Evolutionary conservation across 805 yeast genomes (phyloP), one percentile per base, ranked within the genome.

Genomic region (Sugiyamaella valdiviana): DNA sequence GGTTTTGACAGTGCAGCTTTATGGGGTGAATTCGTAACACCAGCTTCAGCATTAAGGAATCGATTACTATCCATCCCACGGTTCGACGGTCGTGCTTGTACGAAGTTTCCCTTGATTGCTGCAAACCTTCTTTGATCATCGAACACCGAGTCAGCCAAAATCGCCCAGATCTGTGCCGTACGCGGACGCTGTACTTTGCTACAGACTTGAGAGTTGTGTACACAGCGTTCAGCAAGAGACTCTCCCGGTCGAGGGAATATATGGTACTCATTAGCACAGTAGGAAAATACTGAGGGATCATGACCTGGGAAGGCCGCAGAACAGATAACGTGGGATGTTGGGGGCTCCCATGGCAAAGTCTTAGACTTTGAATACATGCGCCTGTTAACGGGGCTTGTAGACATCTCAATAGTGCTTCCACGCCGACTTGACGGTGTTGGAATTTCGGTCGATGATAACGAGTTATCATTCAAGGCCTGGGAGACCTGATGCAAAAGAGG

Each of bases 121-220:
- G 23, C 46, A 44, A 51, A 57, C 19, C 46, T 32, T n/a, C 23
- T 21, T 35, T 53, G 17, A 38, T 62, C 67, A 64, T 73, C 66
- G 1, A 64, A 60, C 3, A 81, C 63, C 23, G 79, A 67, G 29
- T 75, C 76, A 12, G 76, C 75, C 4, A 82, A 63, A 2, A 80
- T 71, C 51, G 73, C 64, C 89, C 89, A 83, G 0, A 79, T 73
- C 57, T 80, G 85, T 46, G 81, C 70, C 47, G 80, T 84, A 50
- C 85, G 64, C 46, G 67, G 69, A 44, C 71, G 63, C 15, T 72
- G 70, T 1, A 73, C 83, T 41, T 72, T 20, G 1, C 45, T 39
- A 15, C 55, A 85, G 6, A 78, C 67, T 15, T 70, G 65, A 0
- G 86, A 76, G 58, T 84, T 84, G 56, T 72, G 65, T 19, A 73